These are phyloP conservation scores for Mollisia scopiformis DNA, from an alignment of 2,329 filamentous ascomycete genomes.

Conservation along the genomic window DNA sequence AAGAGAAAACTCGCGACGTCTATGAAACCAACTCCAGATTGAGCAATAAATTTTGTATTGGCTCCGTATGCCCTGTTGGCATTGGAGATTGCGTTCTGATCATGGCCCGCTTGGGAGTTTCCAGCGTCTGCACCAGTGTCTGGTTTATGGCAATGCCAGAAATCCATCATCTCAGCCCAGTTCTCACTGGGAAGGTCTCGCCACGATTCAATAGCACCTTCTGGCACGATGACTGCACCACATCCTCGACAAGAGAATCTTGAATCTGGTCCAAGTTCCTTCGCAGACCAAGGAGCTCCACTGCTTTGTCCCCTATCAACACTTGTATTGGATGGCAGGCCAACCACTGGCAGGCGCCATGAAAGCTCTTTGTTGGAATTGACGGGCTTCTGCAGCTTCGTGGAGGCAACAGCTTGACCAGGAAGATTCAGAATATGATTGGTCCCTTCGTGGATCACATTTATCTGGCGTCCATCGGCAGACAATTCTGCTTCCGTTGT, in stretches of 20 bases:
- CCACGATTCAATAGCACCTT: conserved; percentile 60
- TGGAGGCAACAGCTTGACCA: conserved; percentile 33
- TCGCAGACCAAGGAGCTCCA: conserved; percentile 54
- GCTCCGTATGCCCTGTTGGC: conserved; percentile 81
- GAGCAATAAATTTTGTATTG: conserved; percentile 71
- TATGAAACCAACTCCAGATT: conserved; percentile 72
- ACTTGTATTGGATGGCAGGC: conserved; percentile 9
- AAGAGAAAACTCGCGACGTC: conserved; percentile 80
- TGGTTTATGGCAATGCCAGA: conserved; percentile 99
- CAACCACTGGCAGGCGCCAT: conserved; percentile 55
- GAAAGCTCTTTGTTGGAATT: conserved; percentile 42
- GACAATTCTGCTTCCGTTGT: conserved; percentile 42
- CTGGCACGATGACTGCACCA: conserved; percentile 45
- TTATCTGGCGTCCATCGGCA: conserved; percentile 48
- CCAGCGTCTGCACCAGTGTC: conserved; percentile 51
- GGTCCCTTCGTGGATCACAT: conserved; percentile 52
- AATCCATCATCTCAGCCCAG: conserved; percentile 99
- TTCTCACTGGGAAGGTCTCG: conserved; percentile 95
- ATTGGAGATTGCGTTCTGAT: conserved; percentile 42
- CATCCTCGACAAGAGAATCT: conserved; percentile 44
- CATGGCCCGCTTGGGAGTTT: conserved; percentile 27
- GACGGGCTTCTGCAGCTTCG: conserved; percentile 24
- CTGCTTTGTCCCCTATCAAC: conserved; percentile 23
- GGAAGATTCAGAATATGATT: conserved; percentile 41
- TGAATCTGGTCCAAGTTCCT: conserved; percentile 43